Conservation (phyloP, 257 asterid genomes). For the Thymus quinquecostatus region DNA sequence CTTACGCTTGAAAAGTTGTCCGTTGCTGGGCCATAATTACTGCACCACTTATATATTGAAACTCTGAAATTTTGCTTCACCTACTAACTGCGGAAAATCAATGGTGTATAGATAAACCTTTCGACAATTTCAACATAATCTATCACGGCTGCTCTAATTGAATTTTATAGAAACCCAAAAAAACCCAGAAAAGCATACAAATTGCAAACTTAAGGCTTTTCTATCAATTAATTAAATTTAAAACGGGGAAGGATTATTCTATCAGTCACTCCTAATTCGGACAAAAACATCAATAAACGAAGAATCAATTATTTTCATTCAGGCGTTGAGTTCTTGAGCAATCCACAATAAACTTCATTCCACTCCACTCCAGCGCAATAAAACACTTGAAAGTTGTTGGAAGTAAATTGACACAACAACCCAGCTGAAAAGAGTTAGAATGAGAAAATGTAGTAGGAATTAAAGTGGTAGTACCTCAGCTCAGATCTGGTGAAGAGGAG, state of each 20-base stretch:
- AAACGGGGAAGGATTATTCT: background rate
- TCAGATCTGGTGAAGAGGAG: constrained; percentile 50
- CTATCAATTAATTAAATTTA: constrained; percentile 1
- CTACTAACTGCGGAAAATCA: background rate
- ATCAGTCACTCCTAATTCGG: background rate
- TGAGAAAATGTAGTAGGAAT: constrained; percentile 14
- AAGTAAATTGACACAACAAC: constrained; percentile 12
- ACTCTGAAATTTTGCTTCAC: constrained; percentile 2
- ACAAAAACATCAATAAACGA: background rate
- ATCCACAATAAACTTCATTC: constrained; percentile 5
- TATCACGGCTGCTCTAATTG: background rate
- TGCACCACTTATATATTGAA: constrained; percentile 9
- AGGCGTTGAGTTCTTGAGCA: background rate
- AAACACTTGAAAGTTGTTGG: constrained; percentile 6
- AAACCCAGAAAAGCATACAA: constrained; percentile 6
- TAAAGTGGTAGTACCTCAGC: constrained; percentile 29
- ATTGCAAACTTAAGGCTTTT: background rate
- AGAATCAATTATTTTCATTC: background rate
- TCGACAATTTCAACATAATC: constrained; percentile 1
- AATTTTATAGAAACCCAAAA: constrained; percentile 2
- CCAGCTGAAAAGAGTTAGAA: background rate
- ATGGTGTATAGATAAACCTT: background rate
- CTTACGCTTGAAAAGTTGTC: constrained; percentile 32
- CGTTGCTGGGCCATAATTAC: constrained; percentile 27
- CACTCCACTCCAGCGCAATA: no score